Base-by-base conservation (phyloP, 495 filamentous ascomycete species). In the Podospora pseudopauciseta region DNA sequence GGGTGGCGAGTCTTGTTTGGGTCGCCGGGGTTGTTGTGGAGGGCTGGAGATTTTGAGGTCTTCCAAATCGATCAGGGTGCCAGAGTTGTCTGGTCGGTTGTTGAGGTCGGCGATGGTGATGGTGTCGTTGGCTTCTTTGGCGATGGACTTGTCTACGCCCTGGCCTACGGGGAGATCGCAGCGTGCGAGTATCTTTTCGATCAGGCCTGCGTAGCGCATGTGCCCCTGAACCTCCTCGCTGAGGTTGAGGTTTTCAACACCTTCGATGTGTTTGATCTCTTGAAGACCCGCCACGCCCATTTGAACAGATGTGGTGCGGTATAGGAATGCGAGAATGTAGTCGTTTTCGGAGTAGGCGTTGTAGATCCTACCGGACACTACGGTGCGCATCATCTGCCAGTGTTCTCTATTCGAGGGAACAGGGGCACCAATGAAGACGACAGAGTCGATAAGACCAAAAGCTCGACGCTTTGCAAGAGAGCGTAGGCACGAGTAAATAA, bases 271-370 rank as follows among this genome's bases (percentile, higher is more conserved):
- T 63, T 87, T 78, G 34, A 94, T 85, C 18, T 83, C 76, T 74
- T 93, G 87, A 26, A 96, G 78, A 0, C 92, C 92, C 0, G 92
- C 91, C 49, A 96, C 85, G 1, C 92, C 92, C 32, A 89, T 83
- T 72, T 94, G 91, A 32, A 93, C 80, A 68, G 88, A 91, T 64
- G 87, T 90, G 5, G 90, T 88, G 6, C 92, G 87, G 73, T 95
- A 94, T 18, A 94, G 79, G 71, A 94, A 91, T 1, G 85, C 91
- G 5, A 94, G 85, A 53, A 94, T 83, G 58, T 89, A 89, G 73
- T 95, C 92, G 67, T 94, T 91, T 20, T 88, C 83, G 18, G 89
- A 92, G 74, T 85, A 94, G 4, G 91, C 90, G 67, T 94, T 95
- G 67, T 92, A 86, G 15, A 94, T 78, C 61, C 90, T 86, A 1